Percentiles rank a stretch among this genome's conserved stretches.
These are phyloP conservation scores for Neopestalotiopsis rosae DNA, from an alignment of 2,329 filamentous ascomycete genomes.

Conservation along the genomic window DNA sequence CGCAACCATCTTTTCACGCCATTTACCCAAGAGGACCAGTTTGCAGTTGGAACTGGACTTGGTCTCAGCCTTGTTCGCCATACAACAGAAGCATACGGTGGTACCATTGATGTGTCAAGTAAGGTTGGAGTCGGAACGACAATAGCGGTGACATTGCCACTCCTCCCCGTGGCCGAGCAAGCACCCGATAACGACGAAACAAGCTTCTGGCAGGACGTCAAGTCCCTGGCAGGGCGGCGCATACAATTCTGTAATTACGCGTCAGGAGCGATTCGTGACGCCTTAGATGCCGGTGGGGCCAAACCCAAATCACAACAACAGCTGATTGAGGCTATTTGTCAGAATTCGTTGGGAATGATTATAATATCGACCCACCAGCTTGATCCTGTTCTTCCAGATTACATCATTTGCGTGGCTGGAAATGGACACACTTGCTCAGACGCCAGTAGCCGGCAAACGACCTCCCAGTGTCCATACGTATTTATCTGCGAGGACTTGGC, in stretches of 20 bases:
- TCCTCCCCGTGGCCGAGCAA: not conserved
- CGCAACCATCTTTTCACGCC: conserved; percentile 65
- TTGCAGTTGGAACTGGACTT: conserved; percentile 66
- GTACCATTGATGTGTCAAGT: conserved; percentile 26
- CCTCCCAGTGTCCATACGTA: not conserved
- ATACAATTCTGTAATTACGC: not conserved
- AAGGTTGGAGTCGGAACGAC: conserved; percentile 35
- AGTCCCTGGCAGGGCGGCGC: not conserved
- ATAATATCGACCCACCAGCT: conserved; percentile 21
- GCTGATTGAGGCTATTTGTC: conserved; percentile 35
- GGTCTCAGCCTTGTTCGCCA: conserved; percentile 69
- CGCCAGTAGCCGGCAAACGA: not conserved
- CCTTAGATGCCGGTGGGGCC: not conserved
- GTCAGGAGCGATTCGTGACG: not conserved
- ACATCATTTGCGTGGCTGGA: conserved; percentile 29
- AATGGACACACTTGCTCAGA: conserved; percentile 5
- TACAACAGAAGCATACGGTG: conserved; percentile 43
- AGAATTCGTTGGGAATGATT: conserved; percentile 38
- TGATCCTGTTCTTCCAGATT: conserved; percentile 23
- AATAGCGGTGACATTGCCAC: conserved; percentile 33
- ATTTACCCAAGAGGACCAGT: conserved; percentile 67
- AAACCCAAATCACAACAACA: conserved; percentile 4
- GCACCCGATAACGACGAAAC: conserved; percentile 1
- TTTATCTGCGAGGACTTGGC: conserved; percentile 11
- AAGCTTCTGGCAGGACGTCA: conserved; percentile 2